A percentile compares a stretch with the other conserved stretches of the same genome.
Evolutionary conservation across 371 early-diverging fungal genomes (phyloP).

Genomic region (Apophysomyces sp.): DNA sequence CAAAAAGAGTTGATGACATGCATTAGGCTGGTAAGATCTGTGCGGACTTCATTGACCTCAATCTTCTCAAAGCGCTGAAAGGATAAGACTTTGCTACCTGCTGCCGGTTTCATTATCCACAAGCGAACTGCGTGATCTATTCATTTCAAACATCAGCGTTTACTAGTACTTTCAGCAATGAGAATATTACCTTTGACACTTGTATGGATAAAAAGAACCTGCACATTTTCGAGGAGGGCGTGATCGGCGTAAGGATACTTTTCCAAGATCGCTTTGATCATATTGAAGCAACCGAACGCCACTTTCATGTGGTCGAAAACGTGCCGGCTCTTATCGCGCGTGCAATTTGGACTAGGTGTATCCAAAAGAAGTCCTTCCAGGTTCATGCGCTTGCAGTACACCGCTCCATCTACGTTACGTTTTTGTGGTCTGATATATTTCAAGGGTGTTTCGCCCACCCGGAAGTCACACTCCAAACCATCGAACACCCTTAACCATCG

Average conservation of each 20-base stretch:
- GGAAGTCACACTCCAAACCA: constrained; percentile 1
- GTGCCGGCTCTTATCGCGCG: background rate
- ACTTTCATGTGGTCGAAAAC: constrained; percentile 5
- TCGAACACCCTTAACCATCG: background rate
- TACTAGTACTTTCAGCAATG: background rate
- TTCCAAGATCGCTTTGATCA: background rate
- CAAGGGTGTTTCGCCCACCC: constrained; percentile 7
- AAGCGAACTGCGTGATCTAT: background rate
- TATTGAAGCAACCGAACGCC: constrained; percentile 5
- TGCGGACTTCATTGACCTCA: background rate
- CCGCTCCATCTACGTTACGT: constrained; percentile 6
- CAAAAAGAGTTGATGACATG: background rate
- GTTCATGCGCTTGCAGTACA: background rate
- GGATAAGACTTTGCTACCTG: background rate
- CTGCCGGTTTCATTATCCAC: background rate
- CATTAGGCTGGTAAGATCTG: background rate
- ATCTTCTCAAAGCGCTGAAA: background rate
- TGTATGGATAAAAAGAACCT: constrained; percentile 7
- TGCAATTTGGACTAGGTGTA: background rate
- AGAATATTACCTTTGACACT: background rate
- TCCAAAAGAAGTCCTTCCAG: constrained; percentile 4
- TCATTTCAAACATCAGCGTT: background rate
- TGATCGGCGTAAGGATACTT: constrained; percentile 2
- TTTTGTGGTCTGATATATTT: background rate
- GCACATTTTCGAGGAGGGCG: background rate